Base-by-base conservation (phyloP, 2,329 filamentous ascomycete species). In the Shiraia sp. region DNA sequence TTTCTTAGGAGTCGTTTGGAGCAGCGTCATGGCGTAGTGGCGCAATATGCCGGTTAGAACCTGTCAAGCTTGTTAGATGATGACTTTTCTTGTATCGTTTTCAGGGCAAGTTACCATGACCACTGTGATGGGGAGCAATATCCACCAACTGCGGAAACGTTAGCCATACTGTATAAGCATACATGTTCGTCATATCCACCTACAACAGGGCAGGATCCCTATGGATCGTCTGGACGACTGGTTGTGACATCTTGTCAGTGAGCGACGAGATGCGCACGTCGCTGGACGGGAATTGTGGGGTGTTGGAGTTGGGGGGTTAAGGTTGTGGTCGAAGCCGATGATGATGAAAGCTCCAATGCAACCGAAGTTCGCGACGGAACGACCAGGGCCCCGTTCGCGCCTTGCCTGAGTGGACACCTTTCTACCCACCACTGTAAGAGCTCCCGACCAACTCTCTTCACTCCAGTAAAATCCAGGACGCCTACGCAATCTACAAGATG, bases 191-290 rank as follows among this genome's bases (percentile, higher is more conserved):
- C 24, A 40, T 24, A 25, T 25, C 32, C 38, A 72, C 88, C 68
- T 77, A 97, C 93, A 99, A 96, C 55, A 99, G 79, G 74, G 96
- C 91, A 65, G 93, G 92, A 87, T 99, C 95, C 82, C 93, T 76
- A 76, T 95, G 88, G 82, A 99, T 96, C 77, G 90, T 93, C 79
- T 99, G 93, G 59, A 89, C 86, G 55, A 87, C 81, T 55, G 87
- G 79, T 75, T 93, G 85, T 61, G 87, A 87, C 92, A 97, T 97
- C 37, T 53, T 75, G 65, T 52, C 36, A 41, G 49, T 39, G 46
- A 46, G 43, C 39, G 43, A 51, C 47, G 42, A 41, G 42, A 40
- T 51, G 55, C 42, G 48, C 29, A 36, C 32, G 46, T 30, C n/a
- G 26, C 19, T 32, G 43, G 36, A 35, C 36, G 25, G 45, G 42